Percentiles rank a stretch among this genome's conserved stretches.
These are phyloP conservation scores for Gossypium davidsonii DNA, from an alignment of 441 rosid species.

Conservation along the genomic window DNA sequence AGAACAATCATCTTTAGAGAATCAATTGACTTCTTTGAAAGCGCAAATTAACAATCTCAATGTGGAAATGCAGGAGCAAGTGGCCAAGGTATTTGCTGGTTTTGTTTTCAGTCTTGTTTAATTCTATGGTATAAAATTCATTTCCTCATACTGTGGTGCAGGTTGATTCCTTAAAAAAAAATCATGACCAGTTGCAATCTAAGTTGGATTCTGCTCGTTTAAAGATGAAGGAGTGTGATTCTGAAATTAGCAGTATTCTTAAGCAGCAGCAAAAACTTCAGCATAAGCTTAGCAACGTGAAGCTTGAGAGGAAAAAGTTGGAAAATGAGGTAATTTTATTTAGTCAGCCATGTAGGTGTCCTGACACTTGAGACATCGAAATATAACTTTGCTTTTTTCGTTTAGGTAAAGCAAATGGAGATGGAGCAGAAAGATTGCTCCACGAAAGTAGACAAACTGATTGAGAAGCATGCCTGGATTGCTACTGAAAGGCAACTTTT, in stretches of 20 bases:
- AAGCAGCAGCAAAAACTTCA: conserved; percentile 71
- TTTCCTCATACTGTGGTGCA: conserved; percentile 27
- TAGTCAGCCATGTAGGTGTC: background rate
- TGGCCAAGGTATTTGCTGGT: conserved; percentile 49
- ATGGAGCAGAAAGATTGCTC: conserved; percentile 89
- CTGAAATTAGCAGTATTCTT: conserved; percentile 66
- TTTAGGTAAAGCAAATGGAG: conserved; percentile 85
- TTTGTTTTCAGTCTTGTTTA: conserved; percentile 5
- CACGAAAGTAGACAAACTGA: conserved; percentile 67
- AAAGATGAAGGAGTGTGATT: conserved; percentile 92
- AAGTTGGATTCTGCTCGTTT: conserved; percentile 63
- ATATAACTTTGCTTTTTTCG: conserved; percentile 4
- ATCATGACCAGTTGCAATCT: conserved; percentile 59
- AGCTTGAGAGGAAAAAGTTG: conserved; percentile 84
- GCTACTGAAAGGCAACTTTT: conserved; percentile 85
- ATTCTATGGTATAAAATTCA: conserved; percentile 9
- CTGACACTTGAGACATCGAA: conserved; percentile 11
- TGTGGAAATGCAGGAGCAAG: conserved; percentile 67
- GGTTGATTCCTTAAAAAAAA: conserved; percentile 53
- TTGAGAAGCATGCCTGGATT: conserved; percentile 97
- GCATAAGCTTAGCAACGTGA: conserved; percentile 62
- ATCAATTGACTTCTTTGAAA: conserved; percentile 59
- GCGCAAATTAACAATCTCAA: conserved; percentile 54
- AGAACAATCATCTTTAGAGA: conserved; percentile 71
- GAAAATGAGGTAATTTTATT: conserved; percentile 81